A percentile compares a stretch with the other conserved stretches of the same genome.
phyloP scores from a whole-genome alignment of 495 filamentous ascomycete species.

The Trichoderma erinaceum region DNA sequence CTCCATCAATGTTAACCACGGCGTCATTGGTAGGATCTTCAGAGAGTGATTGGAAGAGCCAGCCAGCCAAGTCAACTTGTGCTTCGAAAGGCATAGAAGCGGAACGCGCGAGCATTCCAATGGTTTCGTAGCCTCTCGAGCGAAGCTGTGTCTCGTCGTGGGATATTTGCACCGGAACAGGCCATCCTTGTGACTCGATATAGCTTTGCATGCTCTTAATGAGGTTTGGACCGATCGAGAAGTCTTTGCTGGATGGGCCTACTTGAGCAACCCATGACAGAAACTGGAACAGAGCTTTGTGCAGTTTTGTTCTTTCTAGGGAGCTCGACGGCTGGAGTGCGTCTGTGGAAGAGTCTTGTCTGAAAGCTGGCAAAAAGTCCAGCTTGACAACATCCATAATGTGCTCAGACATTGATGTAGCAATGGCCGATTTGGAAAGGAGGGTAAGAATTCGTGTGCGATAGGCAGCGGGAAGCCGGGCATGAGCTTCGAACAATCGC shows the following conservation, averaged over 20 bases:
- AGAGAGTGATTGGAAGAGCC: conserved; percentile 75
- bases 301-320: conserved; percentile 43
- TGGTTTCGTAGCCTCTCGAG: conserved; percentile 72
- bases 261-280: conserved; percentile 82
- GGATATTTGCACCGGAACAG: conserved; percentile 49
- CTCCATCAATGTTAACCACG: conserved; percentile 82
- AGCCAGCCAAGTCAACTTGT: conserved; percentile 54
- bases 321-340: conserved; percentile 19
- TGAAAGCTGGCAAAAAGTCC: conserved; percentile 36
- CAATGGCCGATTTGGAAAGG: conserved; percentile 66
- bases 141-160: conserved; percentile 59
- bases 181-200: conserved; percentile 79
- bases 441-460: conserved; percentile 67
- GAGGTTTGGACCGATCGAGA: conserved; percentile 59
- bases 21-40: conserved; percentile 71
- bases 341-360: not conserved
- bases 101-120: conserved; percentile 70
- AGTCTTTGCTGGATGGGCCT: conserved; percentile 51
- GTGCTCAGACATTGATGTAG: conserved; percentile 55
- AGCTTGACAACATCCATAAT: conserved; percentile 65
- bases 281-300: conserved; percentile 80
- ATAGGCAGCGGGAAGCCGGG: conserved; percentile 61
- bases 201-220: conserved; percentile 67
- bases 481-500: conserved; percentile 64
- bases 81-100: conserved; percentile 44